phyloP scores from a whole-genome alignment of 2,329 filamentous ascomycete species.

The Pseudonectria buxi region DNA sequence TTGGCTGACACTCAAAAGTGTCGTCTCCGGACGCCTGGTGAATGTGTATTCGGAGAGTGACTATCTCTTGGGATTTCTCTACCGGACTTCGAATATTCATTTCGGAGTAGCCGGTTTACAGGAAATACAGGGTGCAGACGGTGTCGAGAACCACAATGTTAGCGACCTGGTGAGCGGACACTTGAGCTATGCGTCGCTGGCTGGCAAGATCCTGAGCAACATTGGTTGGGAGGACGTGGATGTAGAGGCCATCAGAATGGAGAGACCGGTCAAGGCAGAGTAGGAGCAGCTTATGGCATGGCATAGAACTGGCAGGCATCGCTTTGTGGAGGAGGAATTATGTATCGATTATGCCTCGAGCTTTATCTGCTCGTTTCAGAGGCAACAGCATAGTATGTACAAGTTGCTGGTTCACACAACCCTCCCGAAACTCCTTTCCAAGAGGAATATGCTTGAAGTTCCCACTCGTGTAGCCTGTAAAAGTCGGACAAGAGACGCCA shows the following conservation, averaged over 20 bases:
- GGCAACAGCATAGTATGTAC: no score
- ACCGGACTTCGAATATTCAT: constrained; percentile 73
- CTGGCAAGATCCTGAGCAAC: constrained; percentile 59
- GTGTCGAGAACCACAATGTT: constrained; percentile 62
- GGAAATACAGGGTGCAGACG: constrained; percentile 57
- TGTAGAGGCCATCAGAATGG: constrained; percentile 20
- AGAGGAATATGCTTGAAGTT: constrained; percentile 10
- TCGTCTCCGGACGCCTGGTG: constrained; percentile 76
- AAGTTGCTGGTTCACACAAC: no score
- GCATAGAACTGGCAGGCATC: constrained; percentile 4
- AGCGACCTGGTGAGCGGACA: constrained; percentile 62
- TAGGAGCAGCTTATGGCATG: no score
- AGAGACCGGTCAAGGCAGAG: constrained; percentile 12
- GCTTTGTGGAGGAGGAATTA: constrained; percentile 6
- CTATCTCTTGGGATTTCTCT: constrained; percentile 81
- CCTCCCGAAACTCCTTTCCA: constrained; percentile 1
- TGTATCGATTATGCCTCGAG: no score
- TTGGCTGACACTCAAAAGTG: constrained; percentile 72
- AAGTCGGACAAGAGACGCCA: constrained; percentile 10
- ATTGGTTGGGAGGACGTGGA: constrained; percentile 64
- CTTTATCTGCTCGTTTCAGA: no score
- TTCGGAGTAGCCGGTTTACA: constrained; percentile 82
- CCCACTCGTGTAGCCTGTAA: constrained; percentile 9
- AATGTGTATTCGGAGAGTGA: constrained; percentile 88
- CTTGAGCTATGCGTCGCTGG: constrained; percentile 60